Conservation (phyloP, 345 rosid genomes). For the Cochlearia excelsa region DNA sequence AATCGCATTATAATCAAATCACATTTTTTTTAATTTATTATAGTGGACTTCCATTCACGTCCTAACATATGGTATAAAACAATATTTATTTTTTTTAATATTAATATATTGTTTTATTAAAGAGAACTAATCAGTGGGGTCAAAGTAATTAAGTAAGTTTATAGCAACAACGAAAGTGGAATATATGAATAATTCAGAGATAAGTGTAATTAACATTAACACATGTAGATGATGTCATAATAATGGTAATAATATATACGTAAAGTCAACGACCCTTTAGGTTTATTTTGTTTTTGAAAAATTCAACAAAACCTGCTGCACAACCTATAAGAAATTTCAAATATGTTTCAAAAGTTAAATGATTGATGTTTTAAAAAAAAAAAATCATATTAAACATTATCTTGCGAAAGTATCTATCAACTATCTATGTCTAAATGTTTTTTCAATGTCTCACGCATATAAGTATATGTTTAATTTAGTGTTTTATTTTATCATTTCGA, state of each 20-base stretch:
- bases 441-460: constrained; percentile 13
- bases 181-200: not conserved
- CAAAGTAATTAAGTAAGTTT: too few relatives aligned
- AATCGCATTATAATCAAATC: constrained; percentile 31
- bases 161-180: too few relatives aligned
- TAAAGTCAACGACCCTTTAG: not conserved
- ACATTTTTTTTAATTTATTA: not conserved
- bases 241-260: not conserved
- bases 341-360: constrained; percentile 15
- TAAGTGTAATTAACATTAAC: too few relatives aligned
- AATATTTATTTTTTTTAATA: not conserved
- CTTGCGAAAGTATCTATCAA: constrained; percentile 17
- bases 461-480: not conserved
- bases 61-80: not conserved
- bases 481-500: too few relatives aligned
- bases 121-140: too few relatives aligned
- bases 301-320: not conserved
- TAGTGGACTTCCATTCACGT: constrained; percentile 16
- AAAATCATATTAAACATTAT: constrained; percentile 15
- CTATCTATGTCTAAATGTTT: constrained; percentile 15
- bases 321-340: not conserved
- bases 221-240: not conserved
- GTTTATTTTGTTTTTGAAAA: not conserved
- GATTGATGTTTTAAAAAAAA: not conserved
- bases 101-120: not conserved